Base-by-base conservation (phyloP, 2,329 filamentous ascomycete genomes). In the Paraconiothyrium sp. region DNA sequence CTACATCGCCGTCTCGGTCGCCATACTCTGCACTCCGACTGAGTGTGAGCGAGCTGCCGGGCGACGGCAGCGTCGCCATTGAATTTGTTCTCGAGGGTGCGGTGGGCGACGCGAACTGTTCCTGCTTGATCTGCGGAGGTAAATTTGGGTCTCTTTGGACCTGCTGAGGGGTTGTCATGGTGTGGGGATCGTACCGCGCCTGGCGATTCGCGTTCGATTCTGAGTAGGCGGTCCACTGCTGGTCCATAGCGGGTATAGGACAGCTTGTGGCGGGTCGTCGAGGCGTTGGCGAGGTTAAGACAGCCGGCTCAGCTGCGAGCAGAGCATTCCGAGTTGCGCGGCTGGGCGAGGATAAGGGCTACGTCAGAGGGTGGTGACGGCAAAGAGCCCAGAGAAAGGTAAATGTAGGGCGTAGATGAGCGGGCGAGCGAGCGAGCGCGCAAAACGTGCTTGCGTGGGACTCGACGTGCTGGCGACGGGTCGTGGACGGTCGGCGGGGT, bases 1-100 rank as follows among this genome's bases (percentile, higher is more conserved):
- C 74, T 56, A 84, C 75, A 67, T 83, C 81, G 58, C 79, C 79
- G 68, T 83, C 81, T 61, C 74, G 73, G 67, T 81, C 77, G 67
- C 77, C 78, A 72, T 74, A 80, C 52, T 78, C 77, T 49, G 70
- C 66, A 43, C 66, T 76, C 62, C 75, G 74, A 60, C 57, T 72
- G 55, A 68, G 69, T 13, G 71, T 72, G 57, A 68, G 69, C 16
- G 71, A 58, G 50, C 54, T 71, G 39, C 60, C 69, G 59, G 78
- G 79, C 64, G 78, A 78, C 10, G 74, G 68, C 48, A 80, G 69
- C 22, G 75, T 67, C 61, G 74, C 67, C 65, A 80, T 74, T 48
- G 78, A 76, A 58, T 69, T 74, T 57, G 78, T 69, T 58, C 79
- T 76, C 41, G 77, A 78, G 57, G 73, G 70, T 51, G 70, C 73